Evolutionary conservation across 2,329 filamentous ascomycete genomes (phyloP), one percentile per base, ranked within the genome.

Genomic region (Didymella keratinophila): DNA sequence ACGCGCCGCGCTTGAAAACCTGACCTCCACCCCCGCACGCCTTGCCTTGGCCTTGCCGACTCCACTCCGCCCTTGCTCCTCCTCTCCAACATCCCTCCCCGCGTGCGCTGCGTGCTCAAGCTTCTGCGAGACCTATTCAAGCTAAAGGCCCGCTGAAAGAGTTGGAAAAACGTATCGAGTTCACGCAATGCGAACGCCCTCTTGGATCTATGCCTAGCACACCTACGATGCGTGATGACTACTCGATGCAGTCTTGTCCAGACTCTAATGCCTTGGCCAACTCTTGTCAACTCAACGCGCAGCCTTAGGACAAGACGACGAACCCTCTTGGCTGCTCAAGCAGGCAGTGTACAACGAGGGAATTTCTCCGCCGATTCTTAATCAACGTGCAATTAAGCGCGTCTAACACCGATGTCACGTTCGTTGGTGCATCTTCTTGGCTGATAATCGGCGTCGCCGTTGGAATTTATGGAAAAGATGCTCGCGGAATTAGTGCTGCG

Each of bases 221-320:
- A 18, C 9, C n/a, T 8, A 34, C 23, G n/a, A 45, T 16, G 6
- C 27, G 21, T 25, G 16, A 5, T 41, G 25, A 46, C 30, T 42
- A 34, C 18, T 54, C 39, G 25, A 18, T 41, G 39, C 39, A 37
- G 14, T 54, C 45, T 54, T 46, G 56, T 50, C 39, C 27, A 46
- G 11, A 12, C 20, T 20, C 14, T 39, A 25, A 45, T 44, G 34
- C 18, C 51, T 54, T 51, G 50, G 56, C 45, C 46, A 10, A 45
- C 23, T 58, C 56, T 58, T 54, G 50, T 50, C 39, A 34, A 34
- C n/a, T 54, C 45, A 42, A 43, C 20, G 8, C 30, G 14, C 51
- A 39, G 50, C 41, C 41, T 28, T 43, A 27, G 37, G 45, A 54
- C 56, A 58, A 58, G 56, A 54, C 50, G 12, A 51, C 46, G 51